phyloP scores from a whole-genome alignment of 2,329 filamentous ascomycete species.

The Cladophialophora carrionii region DNA sequence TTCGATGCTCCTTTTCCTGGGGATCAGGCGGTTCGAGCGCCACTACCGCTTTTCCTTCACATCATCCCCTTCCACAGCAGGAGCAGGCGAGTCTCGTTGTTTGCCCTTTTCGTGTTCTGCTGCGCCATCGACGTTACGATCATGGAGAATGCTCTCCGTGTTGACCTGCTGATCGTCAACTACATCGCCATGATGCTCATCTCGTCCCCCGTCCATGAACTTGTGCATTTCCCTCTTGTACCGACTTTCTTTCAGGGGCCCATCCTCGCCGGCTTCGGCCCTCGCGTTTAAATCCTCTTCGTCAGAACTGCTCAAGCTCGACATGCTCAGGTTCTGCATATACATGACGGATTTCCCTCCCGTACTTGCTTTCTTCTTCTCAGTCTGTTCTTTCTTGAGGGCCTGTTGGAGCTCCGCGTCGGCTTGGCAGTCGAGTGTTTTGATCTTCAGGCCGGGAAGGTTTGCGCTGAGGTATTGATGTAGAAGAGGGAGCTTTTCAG shows the following conservation, averaged over 20 bases:
- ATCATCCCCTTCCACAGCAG: background rate
- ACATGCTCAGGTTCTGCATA: conserved; percentile 54
- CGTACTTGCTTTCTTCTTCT: conserved; percentile 67
- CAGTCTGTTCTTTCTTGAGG: conserved; percentile 76
- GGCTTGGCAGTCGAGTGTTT: conserved; percentile 70
- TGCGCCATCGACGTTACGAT: background rate
- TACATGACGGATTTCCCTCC: conserved; percentile 57
- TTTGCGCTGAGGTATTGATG: conserved; percentile 71
- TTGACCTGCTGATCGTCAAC: conserved; percentile 5
- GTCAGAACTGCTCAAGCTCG: conserved; percentile 59
- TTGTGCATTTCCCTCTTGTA: conserved; percentile 35
- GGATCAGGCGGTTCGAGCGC: background rate
- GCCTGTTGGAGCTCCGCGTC: conserved; percentile 72
- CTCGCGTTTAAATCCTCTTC: conserved; percentile 59
- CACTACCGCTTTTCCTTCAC: conserved; percentile 8
- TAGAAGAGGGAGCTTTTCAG: conserved; percentile 71
- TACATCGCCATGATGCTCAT: conserved; percentile 26
- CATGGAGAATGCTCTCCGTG: background rate
- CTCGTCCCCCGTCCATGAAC: conserved; percentile 30
- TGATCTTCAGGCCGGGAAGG: conserved; percentile 75
- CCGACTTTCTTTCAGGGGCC: conserved; percentile 21
- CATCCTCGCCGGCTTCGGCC: conserved; percentile 23
- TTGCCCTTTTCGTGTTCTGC: conserved; percentile 11
- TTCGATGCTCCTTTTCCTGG: conserved; percentile 4
- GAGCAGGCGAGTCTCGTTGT: background rate